phyloP scores from a whole-genome alignment of 169 alveolate genomes.

The Cryptosporidium sp. region DNA sequence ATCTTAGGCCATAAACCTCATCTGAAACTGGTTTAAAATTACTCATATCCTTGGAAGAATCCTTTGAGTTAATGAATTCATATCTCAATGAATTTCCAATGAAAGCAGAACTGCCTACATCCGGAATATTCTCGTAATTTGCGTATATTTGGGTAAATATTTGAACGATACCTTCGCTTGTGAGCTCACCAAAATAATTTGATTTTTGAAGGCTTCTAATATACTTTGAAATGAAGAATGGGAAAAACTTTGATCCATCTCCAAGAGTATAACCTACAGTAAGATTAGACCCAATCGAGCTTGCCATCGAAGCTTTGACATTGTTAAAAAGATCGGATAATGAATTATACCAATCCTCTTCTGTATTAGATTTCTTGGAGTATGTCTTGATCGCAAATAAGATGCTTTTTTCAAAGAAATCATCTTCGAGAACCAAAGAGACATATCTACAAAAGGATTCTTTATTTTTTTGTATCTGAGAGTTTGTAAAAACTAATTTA shows the following conservation, averaged over 20 bases:
- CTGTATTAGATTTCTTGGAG: constrained; percentile 14
- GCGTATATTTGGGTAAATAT: constrained; percentile 24
- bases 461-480: constrained; percentile 16
- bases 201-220: constrained; percentile 51
- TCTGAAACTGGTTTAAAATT: constrained; percentile 23
- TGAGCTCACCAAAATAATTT: constrained; percentile 11
- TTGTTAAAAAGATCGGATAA: neutral
- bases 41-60: constrained; percentile 36
- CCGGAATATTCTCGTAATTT: constrained; percentile 19
- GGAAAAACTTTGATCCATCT: constrained; percentile 37
- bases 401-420: constrained; percentile 1
- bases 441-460: constrained; percentile 26
- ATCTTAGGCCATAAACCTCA: constrained; percentile 33
- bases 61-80: constrained; percentile 30
- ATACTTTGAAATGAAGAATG: constrained; percentile 42
- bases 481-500: neutral
- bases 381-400: constrained; percentile 33
- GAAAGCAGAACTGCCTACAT: constrained; percentile 54
- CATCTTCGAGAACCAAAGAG: constrained; percentile 25
- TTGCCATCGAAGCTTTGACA: neutral
- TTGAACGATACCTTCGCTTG: neutral
- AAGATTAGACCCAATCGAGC: constrained; percentile 21
- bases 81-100: constrained; percentile 39
- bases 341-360: constrained; percentile 34
- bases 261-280: constrained; percentile 15